Base-by-base conservation (phyloP, 495 filamentous ascomycete species). In the Lepidopterella palustris region DNA sequence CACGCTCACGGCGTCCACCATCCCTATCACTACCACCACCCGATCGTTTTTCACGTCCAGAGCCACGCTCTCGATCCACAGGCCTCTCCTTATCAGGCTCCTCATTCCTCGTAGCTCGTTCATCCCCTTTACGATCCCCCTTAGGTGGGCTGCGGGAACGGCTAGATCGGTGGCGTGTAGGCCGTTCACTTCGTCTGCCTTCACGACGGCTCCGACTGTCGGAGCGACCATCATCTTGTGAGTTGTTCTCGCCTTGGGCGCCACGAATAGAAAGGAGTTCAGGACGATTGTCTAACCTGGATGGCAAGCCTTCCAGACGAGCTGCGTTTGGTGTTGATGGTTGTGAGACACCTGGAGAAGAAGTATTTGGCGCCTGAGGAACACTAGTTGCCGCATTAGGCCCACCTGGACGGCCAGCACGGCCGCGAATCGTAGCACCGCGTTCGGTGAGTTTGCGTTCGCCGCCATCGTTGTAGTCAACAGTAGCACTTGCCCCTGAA, bases 151-250 rank as follows among this genome's bases (percentile, higher is more conserved):
- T 57, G 13, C 59, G 60, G 11, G 64, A 53, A 3, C 60, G 62
- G 29, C 57, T 63, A 26, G 55, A 59, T 3, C 63, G 63, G 20
- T 58, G 42, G 3, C 60, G 57, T 10, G 59, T 52, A 35, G 60
- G 57, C 13, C 64, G 56, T 18, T 63, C 60, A 25, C 47, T 52
- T 4, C 63, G 63, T 23, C 59, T 53, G 29, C 53, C 39, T n/a
- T 64, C 60, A 18, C 60, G 45, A 23, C 51, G 53, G 28, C 53
- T 49, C 5, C 63, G 63, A 9, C 58, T 48, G 9, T 65, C 63
- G 2, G 28, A 28, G 48, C 59, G 57, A 21, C 58, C 63, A 45
- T 61, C 63, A 24, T 65, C 63, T 28, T 54, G 59, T 13, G 35
- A 18, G 50, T 25, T 28, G 25, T n/a, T 27, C 5, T 57, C 53